phyloP scores from a whole-genome alignment of 1,284 basidiomycete genomes.

The Tylopilus sp. region DNA sequence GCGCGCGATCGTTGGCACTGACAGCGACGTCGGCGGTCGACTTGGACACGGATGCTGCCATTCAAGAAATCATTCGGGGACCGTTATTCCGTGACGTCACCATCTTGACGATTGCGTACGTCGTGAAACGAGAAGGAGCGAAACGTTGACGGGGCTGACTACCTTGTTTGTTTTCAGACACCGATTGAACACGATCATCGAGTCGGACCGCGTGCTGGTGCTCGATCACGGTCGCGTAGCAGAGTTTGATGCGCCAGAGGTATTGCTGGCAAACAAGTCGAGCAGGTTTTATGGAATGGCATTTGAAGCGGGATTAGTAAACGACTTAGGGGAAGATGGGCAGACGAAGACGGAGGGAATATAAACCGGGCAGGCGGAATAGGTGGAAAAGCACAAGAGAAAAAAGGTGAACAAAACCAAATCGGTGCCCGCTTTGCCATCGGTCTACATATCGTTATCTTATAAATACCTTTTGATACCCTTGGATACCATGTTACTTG shows the following conservation, averaged over 20 bases:
- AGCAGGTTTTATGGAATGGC: constrained; percentile 35
- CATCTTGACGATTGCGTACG: constrained; percentile 81
- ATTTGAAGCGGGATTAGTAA: constrained; percentile 29
- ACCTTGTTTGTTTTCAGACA: constrained; percentile 50
- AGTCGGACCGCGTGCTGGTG: constrained; percentile 82
- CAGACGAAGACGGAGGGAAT: not conserved
- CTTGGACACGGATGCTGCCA: constrained; percentile 84
- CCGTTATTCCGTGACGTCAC: constrained; percentile 70
- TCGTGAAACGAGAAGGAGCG: too few species aligned
- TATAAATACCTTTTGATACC: too few species aligned
- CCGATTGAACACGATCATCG: constrained; percentile 88
- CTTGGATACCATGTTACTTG: too few species aligned
- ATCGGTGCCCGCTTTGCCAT: too few species aligned
- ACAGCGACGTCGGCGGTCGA: constrained; percentile 82
- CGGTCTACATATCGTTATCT: too few species aligned
- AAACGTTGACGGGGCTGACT: not conserved
- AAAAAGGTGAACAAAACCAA: too few species aligned
- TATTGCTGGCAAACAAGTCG: constrained; percentile 22
- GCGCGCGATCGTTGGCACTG: not conserved
- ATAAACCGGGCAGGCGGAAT: too few species aligned
- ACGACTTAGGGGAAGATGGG: not conserved
- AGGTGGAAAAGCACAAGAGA: too few species aligned
- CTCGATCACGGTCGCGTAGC: constrained; percentile 69
- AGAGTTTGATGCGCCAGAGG: constrained; percentile 29
- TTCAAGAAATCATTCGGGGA: constrained; percentile 79